Percentiles rank a stretch among this genome's conserved stretches.
Evolutionary conservation across 2,329 filamentous ascomycete species (phyloP).

Genomic region (Orbilia brochopaga): DNA sequence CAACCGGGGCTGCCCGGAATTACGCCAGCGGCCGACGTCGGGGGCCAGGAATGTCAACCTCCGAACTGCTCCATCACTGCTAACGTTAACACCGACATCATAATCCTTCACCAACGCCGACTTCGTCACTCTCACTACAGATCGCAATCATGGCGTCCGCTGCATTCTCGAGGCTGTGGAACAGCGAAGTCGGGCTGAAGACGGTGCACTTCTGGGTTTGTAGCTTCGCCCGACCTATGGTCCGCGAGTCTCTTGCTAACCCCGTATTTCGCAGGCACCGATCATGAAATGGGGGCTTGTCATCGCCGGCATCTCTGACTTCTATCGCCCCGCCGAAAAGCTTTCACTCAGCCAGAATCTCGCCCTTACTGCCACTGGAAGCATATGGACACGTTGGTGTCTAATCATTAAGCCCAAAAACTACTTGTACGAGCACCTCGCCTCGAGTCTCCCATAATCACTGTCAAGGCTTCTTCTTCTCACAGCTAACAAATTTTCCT

Average conservation of each 20-base stretch:
- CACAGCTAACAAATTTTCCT: conserved; percentile 15
- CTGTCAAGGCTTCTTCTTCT: neutral
- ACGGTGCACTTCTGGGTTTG: conserved; percentile 92
- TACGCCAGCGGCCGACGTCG: conserved; percentile 5
- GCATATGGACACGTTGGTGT: conserved; percentile 99
- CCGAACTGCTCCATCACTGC: conserved; percentile 3
- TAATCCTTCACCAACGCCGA: neutral
- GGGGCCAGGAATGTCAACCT: neutral
- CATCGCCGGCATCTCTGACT: conserved; percentile 87
- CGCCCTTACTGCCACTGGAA: conserved; percentile 85
- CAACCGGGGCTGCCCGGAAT: neutral
- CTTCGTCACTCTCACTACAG: neutral
- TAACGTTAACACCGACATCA: no score
- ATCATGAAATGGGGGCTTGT: conserved; percentile 80
- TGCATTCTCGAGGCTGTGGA: conserved; percentile 76
- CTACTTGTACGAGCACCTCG: conserved; percentile 67
- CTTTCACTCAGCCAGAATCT: conserved; percentile 92
- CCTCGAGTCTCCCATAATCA: neutral
- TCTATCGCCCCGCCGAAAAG: conserved; percentile 86
- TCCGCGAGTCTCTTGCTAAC: neutral
- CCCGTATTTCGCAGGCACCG: conserved; percentile 23
- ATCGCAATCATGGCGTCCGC: conserved; percentile 30
- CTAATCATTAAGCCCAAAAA: conserved; percentile 95
- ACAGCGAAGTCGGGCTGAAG: conserved; percentile 80
- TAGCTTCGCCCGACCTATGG: neutral